Base-by-base conservation (phyloP, 78 protist species). In the Guillardia theta region DNA sequence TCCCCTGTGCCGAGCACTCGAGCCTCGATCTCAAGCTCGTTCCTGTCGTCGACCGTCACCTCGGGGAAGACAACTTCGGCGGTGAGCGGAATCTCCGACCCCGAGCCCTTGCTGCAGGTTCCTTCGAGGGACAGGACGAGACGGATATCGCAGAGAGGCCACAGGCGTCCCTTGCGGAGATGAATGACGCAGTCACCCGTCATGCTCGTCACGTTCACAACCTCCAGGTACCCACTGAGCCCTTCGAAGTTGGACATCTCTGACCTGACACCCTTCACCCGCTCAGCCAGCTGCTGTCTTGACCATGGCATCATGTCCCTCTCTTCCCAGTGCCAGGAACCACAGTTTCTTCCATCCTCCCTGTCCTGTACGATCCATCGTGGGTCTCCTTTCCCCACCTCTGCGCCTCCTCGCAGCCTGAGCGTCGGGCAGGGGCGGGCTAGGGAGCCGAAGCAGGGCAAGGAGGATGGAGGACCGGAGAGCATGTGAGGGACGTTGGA, bases 301-400 rank as follows among this genome's bases (percentile, higher is more conserved):
- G 36, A 33, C 83, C 22, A 24, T 24, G 21, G 33, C 83, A 70
- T 70, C 90, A 78, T 78, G 12, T 78, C 39, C 33, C 90, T 45
- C 64, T 88, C 93, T 27, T 88, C 93, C 95, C 95, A 93, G 83
- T 93, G 95, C 95, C 95, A 93, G 5, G 39, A 1, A 19, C 80
- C 80, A 22, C 36, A 48, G 45, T 93, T 93, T 12, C 10, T 12
- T 15, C 95, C 95, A 24, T 93, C 95, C 2, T 46, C 93, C 0
- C 95, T 76, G 46, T 93, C 95, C 80, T 33, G 33, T 30, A 93
- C 95, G 19, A 93, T 93, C 95, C 95, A 93, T 6, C 95, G 92
- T 30, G 44, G 44, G 78, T 93, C 95, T 10, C 92, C 95, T 22
- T 93, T 80, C 33, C 92, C 95, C 4, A 93, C 9, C 76, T 93